Base-by-base conservation (phyloP, 306 rosid genomes). In the Erythrophleum fordii region DNA sequence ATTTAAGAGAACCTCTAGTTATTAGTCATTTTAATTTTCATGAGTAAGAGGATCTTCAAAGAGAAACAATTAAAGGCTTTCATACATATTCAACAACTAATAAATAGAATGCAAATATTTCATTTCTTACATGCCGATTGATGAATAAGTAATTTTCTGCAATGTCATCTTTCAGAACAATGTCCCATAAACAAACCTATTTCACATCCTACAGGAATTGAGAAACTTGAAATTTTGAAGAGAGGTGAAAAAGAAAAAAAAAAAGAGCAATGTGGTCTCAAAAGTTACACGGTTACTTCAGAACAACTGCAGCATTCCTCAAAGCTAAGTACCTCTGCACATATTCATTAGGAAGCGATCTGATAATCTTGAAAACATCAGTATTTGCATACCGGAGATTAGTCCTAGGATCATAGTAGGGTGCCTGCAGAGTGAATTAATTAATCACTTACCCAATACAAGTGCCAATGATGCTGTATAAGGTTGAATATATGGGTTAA, bases 351-450 rank as follows among this genome's bases (percentile, higher is more conserved):
- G 99, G 95, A 81, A 95, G 97, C 5, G 93, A 80, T 79, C 99
- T 85, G 74, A 91, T 11, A 37, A 46, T 84, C 92, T 91, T 95
- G 93, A 95, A 95, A 77, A 95, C 85, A 17, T 95, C 97, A 10
- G 95, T 26, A 73, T 87, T 93, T 37, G 97, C 95, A 53, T 93
- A 95, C 8, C 97, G 95, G 41, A 95, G 99, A 75, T 81, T 88
- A 69, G 97, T 93, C 86, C 92, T 88, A 6, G 99, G 99, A 81
- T 95, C 99, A 72, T 80, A 83, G 81, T 95, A 93, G 39, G 95
- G 97, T 76, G 97, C 97, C 99, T 95, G 95, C 89, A 85, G 26
- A n/a, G 48, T 56, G 59, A 73, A 75, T 8, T 42, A 55, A 67
- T 78, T 34, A 56, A 60, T 83, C 25, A 79, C 48, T 59, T 48